Evolutionary conservation across 257 asterid species (phyloP).

Genomic region (Nicotiana tomentosiformis): DNA sequence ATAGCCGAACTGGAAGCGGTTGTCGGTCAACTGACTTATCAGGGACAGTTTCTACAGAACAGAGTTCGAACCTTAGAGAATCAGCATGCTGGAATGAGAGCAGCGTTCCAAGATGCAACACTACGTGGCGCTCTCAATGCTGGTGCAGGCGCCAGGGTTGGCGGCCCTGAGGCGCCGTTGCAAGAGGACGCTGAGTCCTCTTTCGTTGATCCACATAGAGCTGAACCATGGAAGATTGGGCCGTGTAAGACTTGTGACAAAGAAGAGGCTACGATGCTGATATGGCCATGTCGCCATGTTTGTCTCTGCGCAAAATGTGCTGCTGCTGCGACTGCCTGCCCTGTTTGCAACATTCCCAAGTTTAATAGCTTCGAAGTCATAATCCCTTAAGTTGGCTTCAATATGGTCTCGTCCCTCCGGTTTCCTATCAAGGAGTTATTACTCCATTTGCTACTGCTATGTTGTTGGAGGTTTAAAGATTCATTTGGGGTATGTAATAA

Average conservation of each 20-base stretch:
- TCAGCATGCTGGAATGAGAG: too few species aligned
- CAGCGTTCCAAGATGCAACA: too few species aligned
- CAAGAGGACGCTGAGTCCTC: slow-evolving; percentile 38
- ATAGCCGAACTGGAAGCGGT: background rate
- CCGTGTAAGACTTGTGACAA: slow-evolving; percentile 31
- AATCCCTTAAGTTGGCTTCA: slow-evolving; percentile 12
- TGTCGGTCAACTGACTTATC: slow-evolving; percentile 5
- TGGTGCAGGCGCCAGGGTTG: slow-evolving; percentile 10
- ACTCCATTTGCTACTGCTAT: background rate
- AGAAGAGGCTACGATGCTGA: slow-evolving; percentile 31
- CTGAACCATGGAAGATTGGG: slow-evolving; percentile 15
- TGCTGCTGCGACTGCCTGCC: slow-evolving; percentile 20
- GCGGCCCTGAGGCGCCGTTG: background rate
- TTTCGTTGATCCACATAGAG: slow-evolving; percentile 14
- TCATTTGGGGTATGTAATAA: background rate
- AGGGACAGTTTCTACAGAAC: slow-evolving; percentile 5
- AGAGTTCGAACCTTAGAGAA: background rate
- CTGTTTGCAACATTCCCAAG: slow-evolving; percentile 26
- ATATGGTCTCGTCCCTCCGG: background rate
- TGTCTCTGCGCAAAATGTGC: slow-evolving; percentile 38
- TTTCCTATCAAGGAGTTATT: background rate
- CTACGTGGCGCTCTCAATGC: too few species aligned
- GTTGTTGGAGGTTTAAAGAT: background rate
- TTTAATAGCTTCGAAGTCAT: slow-evolving; percentile 7
- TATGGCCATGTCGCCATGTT: slow-evolving; percentile 56